These are phyloP conservation scores for Fusarium sp. DNA, from an alignment of 2,329 filamentous ascomycete species.

Conservation along the genomic window DNA sequence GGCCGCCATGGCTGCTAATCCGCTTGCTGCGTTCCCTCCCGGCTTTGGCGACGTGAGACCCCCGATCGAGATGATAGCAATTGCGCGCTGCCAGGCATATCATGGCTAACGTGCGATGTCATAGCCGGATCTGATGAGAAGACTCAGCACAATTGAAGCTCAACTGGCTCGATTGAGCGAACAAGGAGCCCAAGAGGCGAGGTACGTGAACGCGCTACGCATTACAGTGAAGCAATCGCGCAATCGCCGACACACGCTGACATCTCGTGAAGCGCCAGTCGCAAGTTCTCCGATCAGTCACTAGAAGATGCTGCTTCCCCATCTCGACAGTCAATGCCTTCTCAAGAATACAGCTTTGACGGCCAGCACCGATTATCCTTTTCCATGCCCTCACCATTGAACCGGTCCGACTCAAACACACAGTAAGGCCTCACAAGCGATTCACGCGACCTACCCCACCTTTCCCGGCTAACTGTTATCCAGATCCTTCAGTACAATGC, in stretches of 20 bases:
- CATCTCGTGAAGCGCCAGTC: not conserved
- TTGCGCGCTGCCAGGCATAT: not conserved
- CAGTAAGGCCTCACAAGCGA: not conserved
- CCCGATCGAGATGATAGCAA: not conserved
- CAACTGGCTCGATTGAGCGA: conserved; percentile 17
- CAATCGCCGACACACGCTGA: not conserved
- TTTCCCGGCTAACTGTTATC: not conserved
- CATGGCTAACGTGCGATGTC: not conserved
- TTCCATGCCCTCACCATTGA: not conserved
- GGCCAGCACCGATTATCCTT: not conserved
- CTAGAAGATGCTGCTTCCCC: not conserved
- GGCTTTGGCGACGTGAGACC: conserved; percentile 5
- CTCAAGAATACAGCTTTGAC: not conserved
- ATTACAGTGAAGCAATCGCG: not conserved
- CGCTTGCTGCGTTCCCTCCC: not conserved
- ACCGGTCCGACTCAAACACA: not conserved
- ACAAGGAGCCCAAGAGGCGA: conserved; percentile 2
- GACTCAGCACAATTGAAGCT: conserved; percentile 18
- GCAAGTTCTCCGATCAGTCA: not conserved
- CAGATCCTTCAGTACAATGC: conserved; percentile 1
- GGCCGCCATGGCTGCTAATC: not conserved
- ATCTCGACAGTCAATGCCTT: not conserved
- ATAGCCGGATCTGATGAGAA: conserved; percentile 13
- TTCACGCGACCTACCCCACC: not conserved
- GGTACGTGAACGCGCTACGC: not conserved